A percentile compares a stretch with the other conserved stretches of the same genome.
Evolutionary conservation across 1,139 yeast species (phyloP).

Genomic region (Magnusiomyces suaveolens): DNA sequence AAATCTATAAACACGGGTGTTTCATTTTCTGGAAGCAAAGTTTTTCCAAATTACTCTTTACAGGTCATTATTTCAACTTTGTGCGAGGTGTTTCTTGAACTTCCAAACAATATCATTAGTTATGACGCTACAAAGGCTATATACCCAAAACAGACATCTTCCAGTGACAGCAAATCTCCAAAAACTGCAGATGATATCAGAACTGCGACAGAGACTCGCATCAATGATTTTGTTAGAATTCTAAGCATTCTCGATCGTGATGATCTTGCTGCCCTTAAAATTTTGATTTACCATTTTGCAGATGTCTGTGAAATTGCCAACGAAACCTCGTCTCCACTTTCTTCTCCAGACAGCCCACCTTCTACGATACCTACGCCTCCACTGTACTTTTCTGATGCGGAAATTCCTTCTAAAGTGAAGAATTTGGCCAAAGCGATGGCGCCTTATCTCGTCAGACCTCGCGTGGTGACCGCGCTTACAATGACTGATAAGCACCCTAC

Average conservation of each 20-base stretch:
- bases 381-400: not conserved
- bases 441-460: constrained; percentile 28
- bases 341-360: not conserved
- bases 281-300: constrained; percentile 15
- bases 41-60: constrained; percentile 33
- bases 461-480: constrained; percentile 25
- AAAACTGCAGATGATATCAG: not conserved
- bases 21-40: constrained; percentile 28
- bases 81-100: constrained; percentile 63
- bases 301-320: constrained; percentile 12
- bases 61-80: constrained; percentile 56
- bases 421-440: constrained; percentile 21
- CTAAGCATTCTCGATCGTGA: constrained; percentile 17
- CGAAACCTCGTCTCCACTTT: not conserved
- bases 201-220: constrained; percentile 1
- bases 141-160: constrained; percentile 38
- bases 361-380: not conserved
- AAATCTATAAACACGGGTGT: constrained; percentile 45
- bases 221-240: constrained; percentile 15
- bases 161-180: not conserved
- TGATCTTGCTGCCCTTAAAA: constrained; percentile 14
- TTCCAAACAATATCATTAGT: constrained; percentile 73
- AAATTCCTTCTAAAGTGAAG: constrained; percentile 7
- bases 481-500: constrained; percentile 29
- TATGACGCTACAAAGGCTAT: constrained; percentile 59